Conservation (phyloP, 495 filamentous ascomycete genomes). For the Neurospora sp. region DNA sequence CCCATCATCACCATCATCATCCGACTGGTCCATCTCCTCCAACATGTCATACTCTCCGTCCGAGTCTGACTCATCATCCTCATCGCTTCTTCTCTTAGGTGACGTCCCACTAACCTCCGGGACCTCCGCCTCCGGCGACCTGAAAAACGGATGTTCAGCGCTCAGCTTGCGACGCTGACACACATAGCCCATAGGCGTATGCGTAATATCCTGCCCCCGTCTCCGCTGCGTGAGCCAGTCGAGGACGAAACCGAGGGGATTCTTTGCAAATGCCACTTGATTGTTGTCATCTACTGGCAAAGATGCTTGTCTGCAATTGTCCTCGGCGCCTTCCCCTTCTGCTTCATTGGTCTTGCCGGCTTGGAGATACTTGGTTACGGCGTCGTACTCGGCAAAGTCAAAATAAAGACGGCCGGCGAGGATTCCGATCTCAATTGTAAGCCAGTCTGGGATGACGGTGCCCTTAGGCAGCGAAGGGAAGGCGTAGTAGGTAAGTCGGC, state of each 20-base stretch:
- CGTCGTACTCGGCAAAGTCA: slow-evolving; percentile 27
- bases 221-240: slow-evolving; percentile 43
- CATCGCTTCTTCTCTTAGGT: background rate
- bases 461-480: slow-evolving; percentile 32
- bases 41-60: background rate
- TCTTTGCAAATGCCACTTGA: slow-evolving; percentile 12
- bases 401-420: slow-evolving; percentile 49
- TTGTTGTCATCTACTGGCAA: background rate
- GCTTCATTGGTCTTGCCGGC: background rate
- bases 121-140: background rate
- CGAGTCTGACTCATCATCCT: background rate
- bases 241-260: slow-evolving; percentile 32
- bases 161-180: slow-evolving; percentile 11
- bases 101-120: background rate
- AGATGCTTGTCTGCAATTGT: background rate
- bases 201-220: slow-evolving; percentile 40
- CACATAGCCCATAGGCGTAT: slow-evolving; percentile 49
- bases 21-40: background rate
- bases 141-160: background rate
- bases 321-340: background rate
- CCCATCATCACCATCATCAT: background rate
- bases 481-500: slow-evolving; percentile 35
- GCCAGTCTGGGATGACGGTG: slow-evolving; percentile 31
- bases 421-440: slow-evolving; percentile 44
- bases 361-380: slow-evolving; percentile 1